These are phyloP conservation scores for Geotrichum aggregatum DNA, from an alignment of 1,139 yeast genomes.

Conservation along the genomic window DNA sequence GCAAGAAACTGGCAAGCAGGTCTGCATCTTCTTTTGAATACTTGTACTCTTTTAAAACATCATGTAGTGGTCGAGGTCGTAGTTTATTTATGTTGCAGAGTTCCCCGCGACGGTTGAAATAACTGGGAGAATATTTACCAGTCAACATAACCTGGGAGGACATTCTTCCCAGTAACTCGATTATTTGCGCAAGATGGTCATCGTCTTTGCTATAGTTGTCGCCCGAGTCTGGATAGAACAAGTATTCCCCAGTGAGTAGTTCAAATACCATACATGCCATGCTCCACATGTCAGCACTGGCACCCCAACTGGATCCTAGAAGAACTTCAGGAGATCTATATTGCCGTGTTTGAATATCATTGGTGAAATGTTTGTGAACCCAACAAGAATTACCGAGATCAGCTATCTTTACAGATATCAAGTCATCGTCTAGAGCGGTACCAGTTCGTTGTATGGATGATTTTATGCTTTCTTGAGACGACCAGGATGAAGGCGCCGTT, in stretches of 20 bases:
- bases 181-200: constrained; percentile 81
- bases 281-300: constrained; percentile 80
- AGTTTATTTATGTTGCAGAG: constrained; percentile 58
- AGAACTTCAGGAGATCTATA: constrained; percentile 78
- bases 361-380: constrained; percentile 66
- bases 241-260: constrained; percentile 75
- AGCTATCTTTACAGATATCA: constrained; percentile 62
- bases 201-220: constrained; percentile 64
- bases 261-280: constrained; percentile 78
- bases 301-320: constrained; percentile 73
- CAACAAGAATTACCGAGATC: constrained; percentile 87
- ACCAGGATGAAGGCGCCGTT: not conserved
- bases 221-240: constrained; percentile 77
- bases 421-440: constrained; percentile 37
- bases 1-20: constrained; percentile 57
- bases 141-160: constrained; percentile 51
- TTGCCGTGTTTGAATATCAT: constrained; percentile 83
- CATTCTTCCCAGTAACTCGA: constrained; percentile 63
- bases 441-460: constrained; percentile 13
- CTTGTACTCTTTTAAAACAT: constrained; percentile 67
- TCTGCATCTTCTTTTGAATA: constrained; percentile 52
- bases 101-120: constrained; percentile 52
- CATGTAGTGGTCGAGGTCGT: constrained; percentile 64
- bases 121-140: constrained; percentile 52
- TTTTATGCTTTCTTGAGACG: constrained; percentile 11